Percentiles rank a stretch among this genome's conserved stretches.
Evolutionary conservation across 148 eudicot species (phyloP).

Genomic region (Euryodendron excelsum): DNA sequence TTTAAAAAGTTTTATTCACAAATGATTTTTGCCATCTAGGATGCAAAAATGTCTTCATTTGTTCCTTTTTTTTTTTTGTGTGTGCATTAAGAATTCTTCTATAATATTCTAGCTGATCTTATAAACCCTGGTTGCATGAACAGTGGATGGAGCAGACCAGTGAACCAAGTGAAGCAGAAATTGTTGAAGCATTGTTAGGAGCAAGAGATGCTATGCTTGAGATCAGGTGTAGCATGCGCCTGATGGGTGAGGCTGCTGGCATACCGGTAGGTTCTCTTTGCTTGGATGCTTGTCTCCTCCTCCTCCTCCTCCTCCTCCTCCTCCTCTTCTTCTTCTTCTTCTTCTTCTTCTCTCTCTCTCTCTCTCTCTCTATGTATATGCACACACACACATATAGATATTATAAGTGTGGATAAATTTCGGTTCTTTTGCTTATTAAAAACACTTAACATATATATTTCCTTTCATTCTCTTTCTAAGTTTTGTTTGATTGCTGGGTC

Average conservation of each 20-base stretch:
- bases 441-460: too few relatives aligned
- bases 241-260: slow-evolving; percentile 92
- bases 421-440: too few relatives aligned
- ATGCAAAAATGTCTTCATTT: too few relatives aligned
- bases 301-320: too few relatives aligned
- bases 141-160: slow-evolving; percentile 67
- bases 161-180: slow-evolving; percentile 50
- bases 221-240: slow-evolving; percentile 74
- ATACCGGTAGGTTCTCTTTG: slow-evolving; percentile 60
- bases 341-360: background rate
- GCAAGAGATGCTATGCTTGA: slow-evolving; percentile 79
- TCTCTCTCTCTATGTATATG: too few relatives aligned
- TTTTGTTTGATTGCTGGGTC: too few relatives aligned
- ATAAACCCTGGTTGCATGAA: slow-evolving; percentile 14
- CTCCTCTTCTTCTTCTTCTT: too few relatives aligned
- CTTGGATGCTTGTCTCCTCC: background rate
- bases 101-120: background rate
- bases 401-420: background rate
- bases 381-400: too few relatives aligned
- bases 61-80: too few relatives aligned
- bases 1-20: too few relatives aligned
- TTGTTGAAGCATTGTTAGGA: slow-evolving; percentile 60
- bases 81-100: background rate
- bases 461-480: too few relatives aligned
- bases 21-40: too few relatives aligned